phyloP scores from a whole-genome alignment of 495 filamentous ascomycete species.

The Aspergillus ellipticus region DNA sequence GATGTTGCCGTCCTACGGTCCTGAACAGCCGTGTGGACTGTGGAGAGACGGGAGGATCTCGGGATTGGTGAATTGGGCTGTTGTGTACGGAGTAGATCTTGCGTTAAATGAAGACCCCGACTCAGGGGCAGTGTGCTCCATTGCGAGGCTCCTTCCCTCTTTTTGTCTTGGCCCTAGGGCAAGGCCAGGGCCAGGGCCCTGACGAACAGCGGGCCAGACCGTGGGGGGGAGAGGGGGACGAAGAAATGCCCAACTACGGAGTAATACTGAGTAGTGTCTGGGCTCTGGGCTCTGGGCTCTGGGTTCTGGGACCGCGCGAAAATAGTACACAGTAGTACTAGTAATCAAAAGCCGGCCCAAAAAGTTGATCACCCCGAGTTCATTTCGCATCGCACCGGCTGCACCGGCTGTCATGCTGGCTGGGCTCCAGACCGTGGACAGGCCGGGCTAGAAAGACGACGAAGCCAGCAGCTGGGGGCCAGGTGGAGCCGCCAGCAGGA shows the following conservation, averaged over 20 bases:
- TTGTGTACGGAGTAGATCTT: conserved; percentile 17
- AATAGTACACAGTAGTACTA: not conserved
- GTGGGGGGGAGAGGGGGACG: not conserved
- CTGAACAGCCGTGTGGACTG: not conserved
- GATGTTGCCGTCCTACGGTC: not conserved
- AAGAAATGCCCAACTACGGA: no score
- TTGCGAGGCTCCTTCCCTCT: not conserved
- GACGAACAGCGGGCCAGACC: not conserved
- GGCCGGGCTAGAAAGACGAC: not conserved
- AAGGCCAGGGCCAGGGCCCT: not conserved
- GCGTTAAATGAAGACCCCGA: conserved; percentile 9
- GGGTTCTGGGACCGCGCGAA: not conserved
- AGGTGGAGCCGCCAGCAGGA: conserved; percentile 6
- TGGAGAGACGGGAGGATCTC: conserved; percentile 3
- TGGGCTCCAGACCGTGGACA: conserved; percentile 4
- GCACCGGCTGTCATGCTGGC: not conserved
- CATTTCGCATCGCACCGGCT: not conserved
- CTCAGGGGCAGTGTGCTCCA: conserved; percentile 1
- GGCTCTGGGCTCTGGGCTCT: no score
- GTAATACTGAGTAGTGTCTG: no score
- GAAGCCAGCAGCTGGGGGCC: conserved; percentile 8
- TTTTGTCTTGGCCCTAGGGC: not conserved
- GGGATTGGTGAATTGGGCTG: conserved; percentile 4
- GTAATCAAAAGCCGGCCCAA: not conserved
- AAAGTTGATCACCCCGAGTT: not conserved